Evolutionary conservation across 768 basidiomycete genomes (phyloP), one percentile per base, ranked within the genome.

Genomic region (Dioszegia hungarica): DNA sequence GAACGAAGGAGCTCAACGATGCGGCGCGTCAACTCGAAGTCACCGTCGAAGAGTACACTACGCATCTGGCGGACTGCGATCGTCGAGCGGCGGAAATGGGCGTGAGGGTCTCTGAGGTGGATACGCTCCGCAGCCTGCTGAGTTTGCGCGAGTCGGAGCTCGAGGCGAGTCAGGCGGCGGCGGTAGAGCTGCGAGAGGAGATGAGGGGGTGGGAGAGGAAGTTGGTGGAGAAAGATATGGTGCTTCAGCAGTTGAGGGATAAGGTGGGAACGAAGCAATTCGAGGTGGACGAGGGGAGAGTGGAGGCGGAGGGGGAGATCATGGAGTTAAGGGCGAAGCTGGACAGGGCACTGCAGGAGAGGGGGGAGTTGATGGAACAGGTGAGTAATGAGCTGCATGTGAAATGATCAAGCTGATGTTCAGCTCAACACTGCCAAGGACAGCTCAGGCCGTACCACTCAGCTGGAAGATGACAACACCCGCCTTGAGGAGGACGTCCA

Each of bases 221-320:
- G 29, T 4, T 61, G 8, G 56, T 27, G 6, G 52, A 62, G 29
- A 60, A 60, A 45, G 66, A 67, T 3, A 33, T 20, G 36, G 31
- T 31, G 12, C 48, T 67, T 20, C 25, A 34, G 25, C 57, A 41
- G 15, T 48, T 65, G 34, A 46, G 50, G 14, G 61, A 66, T n/a
- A 61, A 62, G 45, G 25, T 66, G 0, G 34, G 43, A 17, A 48
- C 62, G 14, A 38, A 50, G 19, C 53, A 54, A 20, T 70, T 53
- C 36, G 61, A 62, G 34, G 44, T 34, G 25, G 63, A 70, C 40
- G 68, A 69, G 46, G 47, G 14, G 38, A 33, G 31, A 4, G 54
- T 59, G 22, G 24, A 41, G 25, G 43, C 48, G 22, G 33, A 61
- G 37, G 46, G 33, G 15, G 48, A 65, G 29, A 56, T 69, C 24